Base-by-base conservation (phyloP, 345 rosid species). In the Eucalyptus curtisii region DNA sequence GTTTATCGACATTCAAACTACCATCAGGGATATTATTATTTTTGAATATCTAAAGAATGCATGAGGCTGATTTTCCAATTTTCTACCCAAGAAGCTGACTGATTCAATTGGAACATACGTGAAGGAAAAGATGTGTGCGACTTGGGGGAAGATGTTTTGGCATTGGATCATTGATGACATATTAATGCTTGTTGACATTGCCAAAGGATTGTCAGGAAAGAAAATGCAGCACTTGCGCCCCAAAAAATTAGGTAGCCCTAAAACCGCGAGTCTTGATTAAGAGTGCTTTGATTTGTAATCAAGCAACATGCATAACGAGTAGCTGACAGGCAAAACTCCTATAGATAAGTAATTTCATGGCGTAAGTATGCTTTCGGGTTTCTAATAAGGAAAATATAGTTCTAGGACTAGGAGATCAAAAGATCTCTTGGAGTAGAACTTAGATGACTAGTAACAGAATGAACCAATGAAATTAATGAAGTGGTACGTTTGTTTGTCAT, bases 281-380 rank as follows among this genome's bases (percentile, higher is more conserved):
- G 45, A 76, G 37, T 10, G 27, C 27, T 37, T 20, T 76, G 45
- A 76, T 19, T 76, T 76, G 47, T 20, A 37, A 40, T 76, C 82
- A 6, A 40, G 42, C 82, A 3, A 19, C 12, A 1, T 33, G 44
- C 44, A 17, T 37, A 20, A 2, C 14, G 2, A 1, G 45, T 10
- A 37, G 14, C 25, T 24, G 3, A 10, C 2, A 0, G 47, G 0
- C 8, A 71, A 37, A 71, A 37, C 14, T 37, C 82, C 27, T 13
- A 5, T 71, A 10, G 27, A 37, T 37, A 10, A 71, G 81, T 71
- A 71, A 37, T 37, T 71, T 37, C 7, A 0, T 37, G 7, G 8
- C 3, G 0, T 19, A 10, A 37, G 8, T 37, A 12, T 9, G 11
- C 4, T 71, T 4, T 19, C 5, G 7, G 7, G 42, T 37, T 71